Percentiles rank a stretch among this genome's conserved stretches.
Conservation (phyloP, 1,139 yeast genomes). For the Lodderomyces metapsilosis region DNA sequence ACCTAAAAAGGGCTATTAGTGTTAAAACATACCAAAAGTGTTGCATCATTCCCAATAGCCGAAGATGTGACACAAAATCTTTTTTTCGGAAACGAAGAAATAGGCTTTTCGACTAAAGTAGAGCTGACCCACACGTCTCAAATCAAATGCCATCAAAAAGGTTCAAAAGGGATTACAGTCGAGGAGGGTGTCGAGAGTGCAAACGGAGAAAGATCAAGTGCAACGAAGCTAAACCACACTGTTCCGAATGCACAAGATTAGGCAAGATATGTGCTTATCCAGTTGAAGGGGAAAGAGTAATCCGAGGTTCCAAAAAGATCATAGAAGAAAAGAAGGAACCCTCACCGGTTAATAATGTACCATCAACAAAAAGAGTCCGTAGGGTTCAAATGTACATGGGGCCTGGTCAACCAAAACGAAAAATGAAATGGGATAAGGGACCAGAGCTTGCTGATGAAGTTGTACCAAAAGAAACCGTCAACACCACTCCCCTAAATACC, state of each 20-base stretch:
- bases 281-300: slow-evolving; percentile 31
- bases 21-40: too few relatives aligned
- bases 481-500: too few relatives aligned
- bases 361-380: not conserved
- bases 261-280: slow-evolving; percentile 37
- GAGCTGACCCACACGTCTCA: not conserved
- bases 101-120: too few relatives aligned
- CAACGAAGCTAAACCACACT: slow-evolving; percentile 58
- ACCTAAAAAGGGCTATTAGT: too few relatives aligned
- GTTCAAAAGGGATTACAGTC: slow-evolving; percentile 27
- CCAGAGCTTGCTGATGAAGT: too few relatives aligned
- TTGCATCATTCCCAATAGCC: too few relatives aligned
- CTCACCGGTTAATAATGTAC: not conserved
- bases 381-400: slow-evolving; percentile 1
- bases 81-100: too few relatives aligned
- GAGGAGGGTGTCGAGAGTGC: slow-evolving; percentile 41
- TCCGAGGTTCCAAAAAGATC: slow-evolving; percentile 15
- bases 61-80: too few relatives aligned
- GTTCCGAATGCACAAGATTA: slow-evolving; percentile 45
- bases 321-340: not conserved
- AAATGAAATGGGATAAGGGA: not conserved
- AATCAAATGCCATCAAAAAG: not conserved
- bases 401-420: not conserved
- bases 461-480: too few relatives aligned
- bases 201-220: slow-evolving; percentile 48